These are phyloP conservation scores for Volvox africanus DNA, from an alignment of 139 green algal genomes.

Conservation along the genomic window DNA sequence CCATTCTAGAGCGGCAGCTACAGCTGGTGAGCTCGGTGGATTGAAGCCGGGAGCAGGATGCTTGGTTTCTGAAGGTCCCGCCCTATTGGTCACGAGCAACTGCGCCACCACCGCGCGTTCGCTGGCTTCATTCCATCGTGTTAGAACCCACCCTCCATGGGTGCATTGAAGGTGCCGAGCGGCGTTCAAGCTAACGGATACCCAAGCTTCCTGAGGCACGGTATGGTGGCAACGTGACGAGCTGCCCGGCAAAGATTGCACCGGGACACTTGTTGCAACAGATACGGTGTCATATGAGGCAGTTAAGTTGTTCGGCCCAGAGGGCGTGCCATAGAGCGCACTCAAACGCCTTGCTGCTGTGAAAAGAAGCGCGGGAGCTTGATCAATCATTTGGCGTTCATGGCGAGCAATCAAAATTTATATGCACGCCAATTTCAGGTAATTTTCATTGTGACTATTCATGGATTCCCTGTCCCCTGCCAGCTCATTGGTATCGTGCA, in stretches of 20 bases:
- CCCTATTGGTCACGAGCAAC: not conserved
- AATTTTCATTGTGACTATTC: too few relatives aligned
- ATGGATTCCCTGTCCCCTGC: too few relatives aligned
- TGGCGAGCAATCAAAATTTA: too few relatives aligned
- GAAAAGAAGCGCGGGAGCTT: not conserved
- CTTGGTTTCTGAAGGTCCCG: not conserved
- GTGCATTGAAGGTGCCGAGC: slow-evolving; percentile 2
- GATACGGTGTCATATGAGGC: not conserved
- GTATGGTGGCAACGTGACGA: not conserved
- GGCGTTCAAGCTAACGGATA: not conserved
- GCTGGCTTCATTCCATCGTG: not conserved
- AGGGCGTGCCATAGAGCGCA: not conserved
- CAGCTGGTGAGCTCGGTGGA: not conserved
- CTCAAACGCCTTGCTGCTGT: slow-evolving; percentile 23
- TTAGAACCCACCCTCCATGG: slow-evolving; percentile 6
- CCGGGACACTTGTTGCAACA: not conserved
- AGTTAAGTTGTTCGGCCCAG: not conserved
- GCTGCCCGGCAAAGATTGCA: not conserved
- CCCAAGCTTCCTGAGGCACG: not conserved
- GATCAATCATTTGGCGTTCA: not conserved
- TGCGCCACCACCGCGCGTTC: slow-evolving; percentile 16
- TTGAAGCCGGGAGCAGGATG: not conserved
- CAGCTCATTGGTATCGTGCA: too few relatives aligned
- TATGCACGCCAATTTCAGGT: too few relatives aligned
- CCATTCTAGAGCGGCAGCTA: not conserved